Evolutionary conservation across 225 moss, liverwort and hornwort species (phyloP).

Genomic region (Bryum argenteum): DNA sequence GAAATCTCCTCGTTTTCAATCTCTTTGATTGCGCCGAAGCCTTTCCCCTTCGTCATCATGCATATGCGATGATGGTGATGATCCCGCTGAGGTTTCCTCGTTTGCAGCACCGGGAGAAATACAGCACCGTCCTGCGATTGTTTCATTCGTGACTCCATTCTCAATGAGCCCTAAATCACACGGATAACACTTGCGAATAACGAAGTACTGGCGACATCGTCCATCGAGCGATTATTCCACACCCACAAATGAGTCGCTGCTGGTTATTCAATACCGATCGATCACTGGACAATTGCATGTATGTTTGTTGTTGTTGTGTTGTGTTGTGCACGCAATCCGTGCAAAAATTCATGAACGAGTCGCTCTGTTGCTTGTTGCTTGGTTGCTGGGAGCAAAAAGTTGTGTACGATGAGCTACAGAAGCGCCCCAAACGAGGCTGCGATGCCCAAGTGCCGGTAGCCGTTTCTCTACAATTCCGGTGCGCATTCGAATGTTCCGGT

Average conservation of each 20-base stretch:
- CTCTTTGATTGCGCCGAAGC: constrained; percentile 41
- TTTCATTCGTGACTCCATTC: constrained; percentile 32
- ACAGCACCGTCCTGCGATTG: constrained; percentile 16
- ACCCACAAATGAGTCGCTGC: background rate
- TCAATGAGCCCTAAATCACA: constrained; percentile 6
- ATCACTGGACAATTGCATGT: background rate
- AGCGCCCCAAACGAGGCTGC: constrained; percentile 1
- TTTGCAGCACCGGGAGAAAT: constrained; percentile 13
- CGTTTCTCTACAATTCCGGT: background rate
- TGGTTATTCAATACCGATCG: background rate
- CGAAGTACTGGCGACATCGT: background rate
- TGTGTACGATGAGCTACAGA: background rate
- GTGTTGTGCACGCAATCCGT: background rate
- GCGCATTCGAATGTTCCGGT: background rate
- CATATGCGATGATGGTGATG: constrained; percentile 28
- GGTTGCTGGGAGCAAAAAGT: background rate
- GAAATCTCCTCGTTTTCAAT: constrained; percentile 47
- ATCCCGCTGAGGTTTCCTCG: constrained; percentile 13
- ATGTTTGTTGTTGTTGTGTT: too few species aligned
- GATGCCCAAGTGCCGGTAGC: background rate
- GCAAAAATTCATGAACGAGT: background rate
- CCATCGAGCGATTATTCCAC: background rate
- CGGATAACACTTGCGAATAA: background rate
- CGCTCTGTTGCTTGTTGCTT: too few species aligned
- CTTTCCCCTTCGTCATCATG: constrained; percentile 31